Evolutionary conservation across 257 asterid genomes (phyloP).

Genomic region (Rehmannia glutinosa): DNA sequence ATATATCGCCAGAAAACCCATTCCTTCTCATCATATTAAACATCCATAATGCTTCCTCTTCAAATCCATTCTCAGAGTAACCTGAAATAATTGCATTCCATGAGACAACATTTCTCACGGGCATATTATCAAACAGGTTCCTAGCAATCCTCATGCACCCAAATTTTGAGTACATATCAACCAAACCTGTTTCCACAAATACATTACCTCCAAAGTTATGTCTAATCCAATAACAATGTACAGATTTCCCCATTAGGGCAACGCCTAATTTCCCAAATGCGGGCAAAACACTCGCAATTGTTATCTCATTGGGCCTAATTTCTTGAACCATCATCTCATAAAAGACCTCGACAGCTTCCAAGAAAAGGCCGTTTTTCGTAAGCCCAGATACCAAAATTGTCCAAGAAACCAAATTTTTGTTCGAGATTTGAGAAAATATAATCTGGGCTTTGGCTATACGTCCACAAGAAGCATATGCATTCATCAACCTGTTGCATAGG

Average conservation of each 20-base stretch:
- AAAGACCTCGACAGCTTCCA: slow-evolving; percentile 42
- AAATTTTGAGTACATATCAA: slow-evolving; percentile 47
- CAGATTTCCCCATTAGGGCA: slow-evolving; percentile 39
- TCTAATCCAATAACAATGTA: slow-evolving; percentile 54
- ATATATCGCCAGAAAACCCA: slow-evolving; percentile 29
- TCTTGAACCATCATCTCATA: slow-evolving; percentile 36
- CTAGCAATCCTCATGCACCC: slow-evolving; percentile 34
- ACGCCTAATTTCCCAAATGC: slow-evolving; percentile 44
- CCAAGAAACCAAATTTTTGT: slow-evolving; percentile 57
- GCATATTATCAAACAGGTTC: slow-evolving; percentile 50
- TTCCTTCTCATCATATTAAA: slow-evolving; percentile 41
- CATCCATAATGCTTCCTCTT: slow-evolving; percentile 45
- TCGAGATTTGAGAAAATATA: slow-evolving; percentile 29
- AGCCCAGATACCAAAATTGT: slow-evolving; percentile 56
- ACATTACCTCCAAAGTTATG: slow-evolving; percentile 29
- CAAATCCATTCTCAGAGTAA: slow-evolving; percentile 39
- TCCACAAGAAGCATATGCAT: slow-evolving; percentile 47
- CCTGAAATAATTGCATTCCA: slow-evolving; percentile 59
- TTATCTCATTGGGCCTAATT: slow-evolving; percentile 52
- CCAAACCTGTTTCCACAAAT: slow-evolving; percentile 47
- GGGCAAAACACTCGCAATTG: slow-evolving; percentile 50
- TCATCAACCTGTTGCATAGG: slow-evolving; percentile 49
- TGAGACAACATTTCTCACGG: slow-evolving; percentile 44
- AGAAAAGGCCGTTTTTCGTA: slow-evolving; percentile 34
- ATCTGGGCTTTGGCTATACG: slow-evolving; percentile 30